These are phyloP conservation scores for Rhytidiadelphus loreus DNA, from an alignment of 225 moss, liverwort and hornwort genomes.

Conservation along the genomic window DNA sequence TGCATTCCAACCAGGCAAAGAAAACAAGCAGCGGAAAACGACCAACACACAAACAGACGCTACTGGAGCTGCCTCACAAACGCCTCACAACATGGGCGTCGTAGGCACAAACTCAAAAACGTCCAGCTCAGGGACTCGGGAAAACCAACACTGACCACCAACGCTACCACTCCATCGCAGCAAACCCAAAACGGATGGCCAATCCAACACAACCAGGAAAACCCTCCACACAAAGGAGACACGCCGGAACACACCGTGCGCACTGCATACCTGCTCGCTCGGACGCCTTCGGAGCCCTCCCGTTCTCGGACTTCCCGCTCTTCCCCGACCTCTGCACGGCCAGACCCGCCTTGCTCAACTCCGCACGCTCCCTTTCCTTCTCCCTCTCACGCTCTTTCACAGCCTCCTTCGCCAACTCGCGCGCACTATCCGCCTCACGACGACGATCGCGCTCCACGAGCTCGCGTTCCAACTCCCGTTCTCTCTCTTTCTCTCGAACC, in stretches of 20 bases:
- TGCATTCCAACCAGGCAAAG: background rate
- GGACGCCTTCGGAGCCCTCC: constrained; percentile 34
- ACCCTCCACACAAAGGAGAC: background rate
- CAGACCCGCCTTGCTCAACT: constrained; percentile 19
- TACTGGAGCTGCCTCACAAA: background rate
- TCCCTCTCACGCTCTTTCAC: constrained; percentile 23
- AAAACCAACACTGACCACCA: background rate
- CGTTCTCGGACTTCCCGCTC: constrained; percentile 31
- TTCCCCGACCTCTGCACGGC: constrained; percentile 25
- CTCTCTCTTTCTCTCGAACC: constrained; percentile 26
- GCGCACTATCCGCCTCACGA: constrained; percentile 20
- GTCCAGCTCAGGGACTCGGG: background rate
- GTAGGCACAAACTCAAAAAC: background rate
- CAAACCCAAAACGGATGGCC: background rate
- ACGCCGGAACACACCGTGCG: background rate
- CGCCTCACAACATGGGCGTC: background rate
- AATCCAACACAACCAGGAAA: background rate
- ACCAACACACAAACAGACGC: background rate
- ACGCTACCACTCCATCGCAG: background rate
- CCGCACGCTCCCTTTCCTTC: constrained; percentile 39
- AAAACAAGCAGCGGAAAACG: background rate
- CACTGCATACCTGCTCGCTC: constrained; percentile 42
- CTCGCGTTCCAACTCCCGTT: constrained; percentile 24
- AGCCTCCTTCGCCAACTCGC: constrained; percentile 14
- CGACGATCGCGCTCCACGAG: constrained; percentile 18